phyloP scores from a whole-genome alignment of 495 filamentous ascomycete species.

The Hypoxylon lienhwacheense region DNA sequence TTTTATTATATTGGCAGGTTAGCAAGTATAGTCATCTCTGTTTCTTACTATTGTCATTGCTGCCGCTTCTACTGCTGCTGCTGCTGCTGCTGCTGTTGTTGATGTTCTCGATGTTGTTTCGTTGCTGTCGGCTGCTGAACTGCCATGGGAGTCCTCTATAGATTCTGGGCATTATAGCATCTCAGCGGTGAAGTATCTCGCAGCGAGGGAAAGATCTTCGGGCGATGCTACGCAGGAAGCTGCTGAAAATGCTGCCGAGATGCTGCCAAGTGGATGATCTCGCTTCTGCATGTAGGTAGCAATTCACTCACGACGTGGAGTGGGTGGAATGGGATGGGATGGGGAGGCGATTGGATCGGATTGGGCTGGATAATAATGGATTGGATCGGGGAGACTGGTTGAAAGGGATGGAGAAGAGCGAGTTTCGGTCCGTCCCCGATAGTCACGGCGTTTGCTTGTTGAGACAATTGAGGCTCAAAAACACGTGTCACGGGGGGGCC shows the following conservation, averaged over 20 bases:
- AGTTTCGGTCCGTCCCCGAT: slow-evolving; percentile 7
- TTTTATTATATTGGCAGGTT: no score
- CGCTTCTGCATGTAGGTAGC: slow-evolving; percentile 31
- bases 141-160: slow-evolving; percentile 8
- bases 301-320: slow-evolving; percentile 13
- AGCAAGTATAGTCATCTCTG: no score
- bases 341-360: no score
- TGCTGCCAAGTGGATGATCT: no score
- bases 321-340: background rate
- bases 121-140: slow-evolving; percentile 13
- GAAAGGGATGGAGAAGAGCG: slow-evolving; percentile 1
- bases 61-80: background rate
- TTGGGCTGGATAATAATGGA: no score
- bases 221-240: slow-evolving; percentile 22
- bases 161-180: slow-evolving; percentile 12
- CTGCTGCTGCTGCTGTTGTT: background rate
- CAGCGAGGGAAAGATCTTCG: slow-evolving; percentile 29
- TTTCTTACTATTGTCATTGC: no score
- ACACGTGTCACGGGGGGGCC: slow-evolving; percentile 21
- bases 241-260: slow-evolving; percentile 35
- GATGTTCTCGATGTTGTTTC: background rate
- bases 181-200: slow-evolving; percentile 23
- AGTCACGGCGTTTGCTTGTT: slow-evolving; percentile 4
- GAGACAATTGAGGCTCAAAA: slow-evolving; percentile 30
- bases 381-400: background rate